Base-by-base conservation (phyloP, 768 basidiomycete species). In the Krasilnikovozyma curviuscula region DNA sequence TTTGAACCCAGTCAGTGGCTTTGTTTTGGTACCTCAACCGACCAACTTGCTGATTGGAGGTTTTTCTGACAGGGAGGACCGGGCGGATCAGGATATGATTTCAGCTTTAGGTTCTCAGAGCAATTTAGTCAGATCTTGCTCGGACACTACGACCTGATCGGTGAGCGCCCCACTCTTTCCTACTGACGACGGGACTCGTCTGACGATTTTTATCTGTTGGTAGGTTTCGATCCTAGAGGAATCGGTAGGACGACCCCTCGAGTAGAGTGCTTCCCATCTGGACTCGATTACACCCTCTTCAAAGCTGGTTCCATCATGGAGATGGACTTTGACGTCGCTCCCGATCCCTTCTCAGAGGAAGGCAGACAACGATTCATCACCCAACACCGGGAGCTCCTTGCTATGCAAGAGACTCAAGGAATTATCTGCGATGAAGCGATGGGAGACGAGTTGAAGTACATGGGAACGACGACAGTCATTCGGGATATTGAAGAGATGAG, bases 401-500 rank as follows among this genome's bases (percentile, higher is more conserved):
- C 40, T 7, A 39, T 51, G 24, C 44, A 48, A 34, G 39, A 54
- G 18, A 35, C 38, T 7, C 52, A 54, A 39, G 48, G 46, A 13
- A 27, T 2, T 7, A 27, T 48, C 1, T 56, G 55, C 33, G 43
- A 23, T 27, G 34, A 38, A 21, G 45, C n/a, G 21, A 19, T 43
- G 38, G 52, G 52, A 3, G 49, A 48, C 5, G 38, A 49, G 24
- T 40, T 56, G 1, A 50, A 54, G 33, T 52, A 42, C 31, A 48
- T 56, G 49, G 55, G 55, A 5, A 56, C 55, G 18, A 48, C 55
- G 32, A 54, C 45, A 5, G 45, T 56, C 23, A 44, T 56, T 25
- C 32, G 39, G 43, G 55, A 56, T 41, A 54, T 54, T 24, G 53
- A 54, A 39, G 16, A 43, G 16, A 44, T 56, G 29, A 35, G 16